A percentile compares a stretch with the other conserved stretches of the same genome.
Conservation (phyloP, 2,329 filamentous ascomycete species). For the Penicillium janthinellum region DNA sequence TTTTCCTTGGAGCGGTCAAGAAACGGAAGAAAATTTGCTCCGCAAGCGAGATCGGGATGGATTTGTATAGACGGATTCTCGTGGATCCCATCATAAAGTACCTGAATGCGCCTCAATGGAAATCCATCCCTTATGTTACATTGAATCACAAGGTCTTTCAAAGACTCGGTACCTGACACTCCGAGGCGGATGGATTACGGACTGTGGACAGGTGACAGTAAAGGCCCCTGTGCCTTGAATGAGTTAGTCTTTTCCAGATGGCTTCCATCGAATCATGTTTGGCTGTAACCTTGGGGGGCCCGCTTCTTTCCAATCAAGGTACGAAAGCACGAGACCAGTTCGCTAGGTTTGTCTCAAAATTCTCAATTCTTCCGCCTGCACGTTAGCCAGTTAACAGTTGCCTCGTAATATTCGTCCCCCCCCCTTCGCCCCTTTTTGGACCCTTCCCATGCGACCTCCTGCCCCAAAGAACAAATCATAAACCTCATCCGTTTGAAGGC, state of each 20-base stretch:
- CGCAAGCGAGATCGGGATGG: neutral
- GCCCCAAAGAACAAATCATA: slow-evolving; percentile 6
- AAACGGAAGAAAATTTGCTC: neutral
- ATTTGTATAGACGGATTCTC: neutral
- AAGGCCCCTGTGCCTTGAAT: neutral
- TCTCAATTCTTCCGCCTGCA: slow-evolving; percentile 8
- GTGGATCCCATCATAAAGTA: no score
- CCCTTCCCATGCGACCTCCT: slow-evolving; percentile 19
- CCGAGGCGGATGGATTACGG: neutral
- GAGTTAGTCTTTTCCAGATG: neutral
- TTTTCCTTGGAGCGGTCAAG: neutral
- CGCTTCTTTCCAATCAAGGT: slow-evolving; percentile 29
- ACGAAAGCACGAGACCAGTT: slow-evolving; percentile 38
- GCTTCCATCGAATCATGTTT: neutral
- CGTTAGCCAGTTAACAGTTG: neutral
- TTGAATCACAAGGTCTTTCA: neutral
- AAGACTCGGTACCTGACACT: neutral
- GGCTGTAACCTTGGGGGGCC: neutral
- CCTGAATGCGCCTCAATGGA: no score
- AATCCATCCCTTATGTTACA: neutral
- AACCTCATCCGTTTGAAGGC: neutral
- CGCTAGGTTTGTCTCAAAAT: slow-evolving; percentile 13
- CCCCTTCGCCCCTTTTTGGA: neutral
- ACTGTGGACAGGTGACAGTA: neutral
- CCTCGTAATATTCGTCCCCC: neutral